These are phyloP conservation scores for Primulina tabacum DNA, from an alignment of 257 asterid genomes.

Conservation along the genomic window DNA sequence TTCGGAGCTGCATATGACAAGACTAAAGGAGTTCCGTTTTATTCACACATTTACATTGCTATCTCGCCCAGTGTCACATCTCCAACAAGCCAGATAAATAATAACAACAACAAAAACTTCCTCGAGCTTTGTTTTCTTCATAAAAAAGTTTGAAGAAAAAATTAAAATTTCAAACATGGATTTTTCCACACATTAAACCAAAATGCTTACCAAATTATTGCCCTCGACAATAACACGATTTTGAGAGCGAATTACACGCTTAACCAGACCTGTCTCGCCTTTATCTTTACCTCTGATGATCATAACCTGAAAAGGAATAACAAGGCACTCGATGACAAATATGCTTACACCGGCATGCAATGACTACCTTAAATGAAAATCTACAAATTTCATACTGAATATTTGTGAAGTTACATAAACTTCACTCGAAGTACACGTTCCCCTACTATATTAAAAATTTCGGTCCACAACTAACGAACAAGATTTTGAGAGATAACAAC, in stretches of 20 bases:
- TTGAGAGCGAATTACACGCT: slow-evolving; percentile 82
- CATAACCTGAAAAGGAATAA: slow-evolving; percentile 62
- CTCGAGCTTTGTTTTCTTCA: neutral
- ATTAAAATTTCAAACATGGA: neutral
- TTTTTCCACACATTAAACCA: neutral
- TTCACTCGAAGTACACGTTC: neutral
- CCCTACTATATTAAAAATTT: neutral
- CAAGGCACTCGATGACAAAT: neutral
- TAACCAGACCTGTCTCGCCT: slow-evolving; percentile 82
- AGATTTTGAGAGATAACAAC: neutral
- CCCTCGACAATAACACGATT: slow-evolving; percentile 94
- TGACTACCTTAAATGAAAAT: neutral
- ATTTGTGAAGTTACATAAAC: neutral
- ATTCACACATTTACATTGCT: neutral
- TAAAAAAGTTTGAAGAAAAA: neutral
- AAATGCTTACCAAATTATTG: slow-evolving; percentile 69
- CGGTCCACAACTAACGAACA: neutral
- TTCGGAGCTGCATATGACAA: neutral
- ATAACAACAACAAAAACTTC: neutral
- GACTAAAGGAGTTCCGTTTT: neutral
- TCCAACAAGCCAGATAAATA: neutral
- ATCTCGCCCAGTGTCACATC: slow-evolving; percentile 10
- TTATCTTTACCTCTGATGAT: slow-evolving; percentile 88
- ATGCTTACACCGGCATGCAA: neutral
- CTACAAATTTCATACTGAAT: too few species aligned